Conservation (phyloP, 2,329 filamentous ascomycete genomes). For the Ophiostoma quercus region DNA sequence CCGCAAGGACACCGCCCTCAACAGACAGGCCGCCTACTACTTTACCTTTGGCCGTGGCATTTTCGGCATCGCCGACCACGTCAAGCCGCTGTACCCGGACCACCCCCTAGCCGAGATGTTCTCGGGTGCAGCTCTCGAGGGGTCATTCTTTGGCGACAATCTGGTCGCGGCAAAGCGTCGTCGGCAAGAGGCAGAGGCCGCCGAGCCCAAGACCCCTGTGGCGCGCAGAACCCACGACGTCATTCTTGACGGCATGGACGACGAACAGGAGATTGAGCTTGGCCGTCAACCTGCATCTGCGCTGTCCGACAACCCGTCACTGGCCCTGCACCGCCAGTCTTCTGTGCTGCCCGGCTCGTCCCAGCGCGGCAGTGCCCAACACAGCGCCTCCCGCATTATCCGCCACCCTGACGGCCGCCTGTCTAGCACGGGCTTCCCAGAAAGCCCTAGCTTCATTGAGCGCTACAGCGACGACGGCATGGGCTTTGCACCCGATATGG, state of each 20-base stretch:
- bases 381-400: slow-evolving; percentile 29
- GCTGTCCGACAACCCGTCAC: slow-evolving; percentile 56
- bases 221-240: not conserved
- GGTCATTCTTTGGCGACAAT: slow-evolving; percentile 18
- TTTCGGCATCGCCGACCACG: slow-evolving; percentile 24
- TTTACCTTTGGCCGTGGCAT: slow-evolving; percentile 27
- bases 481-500: slow-evolving; percentile 14
- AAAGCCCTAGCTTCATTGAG: slow-evolving; percentile 27
- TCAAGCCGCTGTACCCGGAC: slow-evolving; percentile 1
- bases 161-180: slow-evolving; percentile 27
- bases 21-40: slow-evolving; percentile 23
- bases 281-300: slow-evolving; percentile 62
- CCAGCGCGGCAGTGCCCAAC: slow-evolving; percentile 36
- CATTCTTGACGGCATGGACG: slow-evolving; percentile 25
- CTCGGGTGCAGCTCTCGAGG: slow-evolving; percentile 23
- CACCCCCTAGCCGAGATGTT: slow-evolving; percentile 26
- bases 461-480: slow-evolving; percentile 27
- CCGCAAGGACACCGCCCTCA: slow-evolving; percentile 15
- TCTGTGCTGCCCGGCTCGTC: slow-evolving; percentile 42
- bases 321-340: slow-evolving; percentile 47
- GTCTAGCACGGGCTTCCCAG: slow-evolving; percentile 20
- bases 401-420: slow-evolving; percentile 38
- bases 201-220: slow-evolving; percentile 24
- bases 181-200: not conserved
- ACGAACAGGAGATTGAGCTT: slow-evolving; percentile 47